Percentiles rank a stretch among this genome's conserved stretches.
Conservation (phyloP, 768 basidiomycete genomes). For the Porphyrellus cyaneotinctus region DNA sequence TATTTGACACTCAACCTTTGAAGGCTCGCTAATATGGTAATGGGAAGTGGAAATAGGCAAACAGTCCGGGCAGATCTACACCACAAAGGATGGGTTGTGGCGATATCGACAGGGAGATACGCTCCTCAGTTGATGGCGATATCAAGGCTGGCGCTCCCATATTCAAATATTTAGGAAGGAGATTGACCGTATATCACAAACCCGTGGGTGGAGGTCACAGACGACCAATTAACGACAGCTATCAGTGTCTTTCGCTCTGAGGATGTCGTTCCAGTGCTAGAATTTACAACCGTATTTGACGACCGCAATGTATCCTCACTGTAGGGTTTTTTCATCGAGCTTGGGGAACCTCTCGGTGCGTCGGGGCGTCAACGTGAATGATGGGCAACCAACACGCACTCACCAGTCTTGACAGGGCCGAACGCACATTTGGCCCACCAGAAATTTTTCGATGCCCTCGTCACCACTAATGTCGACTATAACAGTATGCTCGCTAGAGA, state of each 20-base stretch:
- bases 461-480: neutral
- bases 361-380: neutral
- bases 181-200: constrained; percentile 8
- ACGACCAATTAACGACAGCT: constrained; percentile 6
- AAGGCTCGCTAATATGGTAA: neutral
- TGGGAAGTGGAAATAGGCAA: constrained; percentile 19
- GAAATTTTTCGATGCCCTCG: constrained; percentile 11
- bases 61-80: constrained; percentile 19
- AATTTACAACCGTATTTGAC: constrained; percentile 18
- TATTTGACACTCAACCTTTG: neutral
- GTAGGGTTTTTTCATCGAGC: constrained; percentile 20
- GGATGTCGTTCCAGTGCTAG: constrained; percentile 4
- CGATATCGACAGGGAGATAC: constrained; percentile 21
- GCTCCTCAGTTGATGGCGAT: constrained; percentile 13
- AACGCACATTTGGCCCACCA: neutral
- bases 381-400: neutral
- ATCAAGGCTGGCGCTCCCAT: constrained; percentile 2
- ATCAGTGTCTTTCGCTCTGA: neutral
- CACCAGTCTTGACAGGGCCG: constrained; percentile 2
- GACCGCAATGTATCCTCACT: neutral
- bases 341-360: constrained; percentile 9
- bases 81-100: constrained; percentile 23
- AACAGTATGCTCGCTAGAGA: neutral
- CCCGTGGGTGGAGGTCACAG: constrained; percentile 4
- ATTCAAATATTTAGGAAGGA: constrained; percentile 15